phyloP scores from a whole-genome alignment of 2,329 filamentous ascomycete genomes.

The Neofusicoccum sp. region DNA sequence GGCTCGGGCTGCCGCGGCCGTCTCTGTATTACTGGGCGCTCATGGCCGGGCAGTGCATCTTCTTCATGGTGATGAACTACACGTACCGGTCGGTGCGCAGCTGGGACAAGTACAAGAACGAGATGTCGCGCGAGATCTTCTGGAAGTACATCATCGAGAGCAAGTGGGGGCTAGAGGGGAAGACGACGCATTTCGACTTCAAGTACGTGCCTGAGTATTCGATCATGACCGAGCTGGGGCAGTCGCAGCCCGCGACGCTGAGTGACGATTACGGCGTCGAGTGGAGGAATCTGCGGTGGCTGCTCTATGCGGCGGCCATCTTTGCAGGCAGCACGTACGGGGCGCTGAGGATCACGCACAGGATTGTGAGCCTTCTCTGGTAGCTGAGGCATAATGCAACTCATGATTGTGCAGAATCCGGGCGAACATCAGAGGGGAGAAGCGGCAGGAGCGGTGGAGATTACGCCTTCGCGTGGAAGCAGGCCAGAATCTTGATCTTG shows the following conservation, averaged over 20 bases:
- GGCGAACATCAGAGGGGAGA: neutral
- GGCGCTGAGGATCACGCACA: conserved; percentile 26
- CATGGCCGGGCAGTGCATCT: conserved; percentile 64
- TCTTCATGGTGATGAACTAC: conserved; percentile 60
- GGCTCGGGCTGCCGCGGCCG: conserved; percentile 58
- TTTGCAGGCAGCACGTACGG: conserved; percentile 28
- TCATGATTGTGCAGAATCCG: neutral
- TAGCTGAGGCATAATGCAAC: neutral
- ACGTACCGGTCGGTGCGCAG: conserved; percentile 49
- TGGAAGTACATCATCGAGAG: conserved; percentile 63
- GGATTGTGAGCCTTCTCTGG: neutral
- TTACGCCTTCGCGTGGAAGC: too few species aligned
- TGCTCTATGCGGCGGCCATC: conserved; percentile 41
- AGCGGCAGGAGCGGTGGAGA: too few species aligned
- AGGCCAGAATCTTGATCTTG: too few species aligned
- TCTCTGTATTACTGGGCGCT: conserved; percentile 58
- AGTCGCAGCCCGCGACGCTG: conserved; percentile 40
- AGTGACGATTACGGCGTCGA: conserved; percentile 42
- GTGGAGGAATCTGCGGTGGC: conserved; percentile 46
- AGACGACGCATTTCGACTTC: conserved; percentile 65
- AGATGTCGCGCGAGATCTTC: conserved; percentile 51
- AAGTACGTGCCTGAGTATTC: conserved; percentile 63
- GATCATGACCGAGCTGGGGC: conserved; percentile 50
- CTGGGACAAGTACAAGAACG: conserved; percentile 54
- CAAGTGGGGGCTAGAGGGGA: conserved; percentile 61